Conservation (phyloP, 441 rosid species). For the Pelargonium australe region DNA sequence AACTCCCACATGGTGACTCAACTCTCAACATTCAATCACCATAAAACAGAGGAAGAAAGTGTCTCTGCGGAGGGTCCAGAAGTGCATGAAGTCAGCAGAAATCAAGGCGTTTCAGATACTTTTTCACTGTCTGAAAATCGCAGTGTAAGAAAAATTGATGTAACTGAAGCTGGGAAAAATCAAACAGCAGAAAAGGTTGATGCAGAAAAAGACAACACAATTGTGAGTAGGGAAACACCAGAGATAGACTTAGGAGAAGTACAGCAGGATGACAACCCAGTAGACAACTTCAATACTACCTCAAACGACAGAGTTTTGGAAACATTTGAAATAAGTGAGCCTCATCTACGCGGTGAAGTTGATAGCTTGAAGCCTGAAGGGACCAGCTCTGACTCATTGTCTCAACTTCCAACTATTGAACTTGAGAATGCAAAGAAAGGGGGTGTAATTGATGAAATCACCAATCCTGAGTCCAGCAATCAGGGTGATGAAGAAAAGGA, state of each 20-base stretch:
- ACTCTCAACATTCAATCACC: not conserved
- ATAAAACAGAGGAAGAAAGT: conserved; percentile 1
- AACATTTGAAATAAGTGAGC: not conserved
- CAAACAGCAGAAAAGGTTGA: not conserved
- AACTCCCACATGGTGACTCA: not conserved
- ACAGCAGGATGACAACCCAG: not conserved
- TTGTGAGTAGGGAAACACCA: not conserved
- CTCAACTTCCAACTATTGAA: not conserved
- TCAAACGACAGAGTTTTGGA: not conserved
- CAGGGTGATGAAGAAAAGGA: not conserved
- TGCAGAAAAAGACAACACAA: not conserved
- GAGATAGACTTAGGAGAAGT: not conserved
- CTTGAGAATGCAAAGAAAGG: not conserved
- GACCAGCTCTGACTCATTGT: not conserved
- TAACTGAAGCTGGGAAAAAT: not conserved
- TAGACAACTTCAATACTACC: not conserved
- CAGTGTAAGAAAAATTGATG: not conserved
- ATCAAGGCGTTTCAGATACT: not conserved
- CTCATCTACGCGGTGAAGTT: not conserved
- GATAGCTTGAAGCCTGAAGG: not conserved
- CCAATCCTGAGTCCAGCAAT: not conserved
- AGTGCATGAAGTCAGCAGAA: not conserved
- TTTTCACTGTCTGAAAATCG: not conserved
- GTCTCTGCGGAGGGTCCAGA: not conserved
- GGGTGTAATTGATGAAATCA: not conserved